Percentiles rank a stretch among this genome's conserved stretches.
phyloP scores from a whole-genome alignment of 805 yeast species.

The Candida rishiriensis region DNA sequence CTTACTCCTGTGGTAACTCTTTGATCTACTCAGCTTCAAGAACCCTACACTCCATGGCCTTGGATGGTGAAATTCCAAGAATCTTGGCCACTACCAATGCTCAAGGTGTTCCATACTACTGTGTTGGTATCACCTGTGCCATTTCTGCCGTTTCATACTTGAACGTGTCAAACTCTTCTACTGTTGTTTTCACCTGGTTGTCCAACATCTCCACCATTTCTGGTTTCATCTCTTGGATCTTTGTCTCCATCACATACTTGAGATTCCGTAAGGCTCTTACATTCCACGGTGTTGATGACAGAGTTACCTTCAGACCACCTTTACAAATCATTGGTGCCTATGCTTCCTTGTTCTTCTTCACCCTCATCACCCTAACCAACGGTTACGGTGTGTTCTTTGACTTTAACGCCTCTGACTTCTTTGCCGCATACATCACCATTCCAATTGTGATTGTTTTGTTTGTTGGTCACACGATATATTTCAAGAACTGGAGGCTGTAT shows the following conservation, averaged over 20 bases:
- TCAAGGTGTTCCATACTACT: constrained; percentile 54
- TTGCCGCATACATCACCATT: constrained; percentile 63
- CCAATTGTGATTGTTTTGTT: constrained; percentile 48
- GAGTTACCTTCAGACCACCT: constrained; percentile 53
- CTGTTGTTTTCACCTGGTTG: constrained; percentile 59
- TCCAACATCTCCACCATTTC: constrained; percentile 64
- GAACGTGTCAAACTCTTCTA: constrained; percentile 49
- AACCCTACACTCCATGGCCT: constrained; percentile 37
- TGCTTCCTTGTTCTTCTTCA: constrained; percentile 41
- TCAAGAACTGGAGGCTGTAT: constrained; percentile 39
- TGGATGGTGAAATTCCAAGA: constrained; percentile 36
- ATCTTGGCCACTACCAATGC: constrained; percentile 35
- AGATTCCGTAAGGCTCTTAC: constrained; percentile 63
- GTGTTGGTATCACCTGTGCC: constrained; percentile 37
- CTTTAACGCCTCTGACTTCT: constrained; percentile 48
- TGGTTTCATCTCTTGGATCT: constrained; percentile 63
- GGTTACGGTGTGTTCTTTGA: constrained; percentile 60
- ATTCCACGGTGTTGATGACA: constrained; percentile 47
- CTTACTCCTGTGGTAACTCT: constrained; percentile 46
- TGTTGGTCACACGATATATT: constrained; percentile 48
- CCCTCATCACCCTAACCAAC: constrained; percentile 59
- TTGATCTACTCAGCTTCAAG: constrained; percentile 40
- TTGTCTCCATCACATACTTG: constrained; percentile 47
- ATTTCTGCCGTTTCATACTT: constrained; percentile 49
- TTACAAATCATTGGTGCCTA: constrained; percentile 58